Percentiles rank a stretch among this genome's conserved stretches.
Evolutionary conservation across 2,329 filamentous ascomycete genomes (phyloP).

Genomic region (Colletotrichum acutatum): DNA sequence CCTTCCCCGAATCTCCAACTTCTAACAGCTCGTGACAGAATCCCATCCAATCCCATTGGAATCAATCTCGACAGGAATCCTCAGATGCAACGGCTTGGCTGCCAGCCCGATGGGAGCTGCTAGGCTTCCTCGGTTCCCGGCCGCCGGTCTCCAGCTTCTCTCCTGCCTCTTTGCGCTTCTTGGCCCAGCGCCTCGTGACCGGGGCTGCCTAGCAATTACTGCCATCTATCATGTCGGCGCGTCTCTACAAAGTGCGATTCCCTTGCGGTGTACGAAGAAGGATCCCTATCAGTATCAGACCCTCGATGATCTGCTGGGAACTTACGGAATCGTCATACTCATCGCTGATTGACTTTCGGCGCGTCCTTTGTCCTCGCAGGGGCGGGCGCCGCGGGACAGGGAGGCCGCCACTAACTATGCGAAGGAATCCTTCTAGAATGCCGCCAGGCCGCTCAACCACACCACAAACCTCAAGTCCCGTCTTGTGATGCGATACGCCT

Average conservation of each 20-base stretch:
- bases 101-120: not conserved
- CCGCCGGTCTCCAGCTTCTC: not conserved
- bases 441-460: constrained; percentile 11
- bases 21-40: not conserved
- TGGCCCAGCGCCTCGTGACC: not conserved
- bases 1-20: not conserved
- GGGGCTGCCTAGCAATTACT: not conserved
- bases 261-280: not conserved
- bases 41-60: not conserved
- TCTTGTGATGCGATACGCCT: not conserved
- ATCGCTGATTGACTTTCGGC: constrained; percentile 8
- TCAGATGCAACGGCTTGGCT: not conserved
- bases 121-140: not conserved
- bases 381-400: constrained; percentile 4
- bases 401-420: constrained; percentile 1
- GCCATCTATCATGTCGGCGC: not conserved
- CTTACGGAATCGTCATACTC: not conserved
- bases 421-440: constrained; percentile 34
- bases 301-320: not conserved
- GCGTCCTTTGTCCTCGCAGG: not conserved
- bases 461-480: not conserved
- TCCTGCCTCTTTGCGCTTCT: constrained; percentile 9
- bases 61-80: constrained; percentile 5
- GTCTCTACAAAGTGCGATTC: not conserved
- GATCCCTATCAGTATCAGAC: not conserved